Conservation (phyloP, 345 rosid species). For the Eucalyptus decipiens region DNA sequence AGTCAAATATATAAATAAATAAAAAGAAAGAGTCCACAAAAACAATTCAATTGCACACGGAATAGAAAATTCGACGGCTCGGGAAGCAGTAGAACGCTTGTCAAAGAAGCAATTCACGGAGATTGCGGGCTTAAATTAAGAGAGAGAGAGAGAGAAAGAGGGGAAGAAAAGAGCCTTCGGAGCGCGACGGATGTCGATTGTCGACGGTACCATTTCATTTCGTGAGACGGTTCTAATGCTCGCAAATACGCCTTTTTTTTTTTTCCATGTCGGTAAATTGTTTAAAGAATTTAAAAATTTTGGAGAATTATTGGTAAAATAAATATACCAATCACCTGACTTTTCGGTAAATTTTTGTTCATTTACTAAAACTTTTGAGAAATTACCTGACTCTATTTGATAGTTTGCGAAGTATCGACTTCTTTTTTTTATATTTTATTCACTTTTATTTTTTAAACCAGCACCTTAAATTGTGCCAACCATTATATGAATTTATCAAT, state of each 20-base stretch:
- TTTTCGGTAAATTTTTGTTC: too few species aligned
- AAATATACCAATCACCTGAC: too few species aligned
- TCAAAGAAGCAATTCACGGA: not conserved
- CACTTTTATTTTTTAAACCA: too few species aligned
- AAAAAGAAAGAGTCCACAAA: not conserved
- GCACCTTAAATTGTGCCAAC: too few species aligned
- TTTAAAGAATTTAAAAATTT: not conserved
- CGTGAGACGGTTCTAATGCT: not conserved
- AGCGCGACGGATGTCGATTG: not conserved
- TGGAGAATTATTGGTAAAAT: too few species aligned
- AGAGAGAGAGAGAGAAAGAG: not conserved
- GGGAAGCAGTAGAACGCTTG: not conserved
- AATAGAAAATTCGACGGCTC: not conserved
- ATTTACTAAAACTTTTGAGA: too few species aligned
- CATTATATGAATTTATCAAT: too few species aligned
- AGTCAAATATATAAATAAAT: not conserved
- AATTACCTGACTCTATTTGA: too few species aligned
- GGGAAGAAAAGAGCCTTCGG: not conserved
- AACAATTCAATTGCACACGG: not conserved
- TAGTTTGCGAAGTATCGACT: too few species aligned
- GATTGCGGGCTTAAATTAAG: not conserved
- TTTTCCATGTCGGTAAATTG: fast-evolving
- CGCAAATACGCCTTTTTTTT: not conserved
- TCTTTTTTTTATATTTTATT: too few species aligned
- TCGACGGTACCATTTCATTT: not conserved